A percentile compares a stretch with the other conserved stretches of the same genome.
phyloP scores from a whole-genome alignment of 2,329 filamentous ascomycete species.

The Nigrospora oryzae region DNA sequence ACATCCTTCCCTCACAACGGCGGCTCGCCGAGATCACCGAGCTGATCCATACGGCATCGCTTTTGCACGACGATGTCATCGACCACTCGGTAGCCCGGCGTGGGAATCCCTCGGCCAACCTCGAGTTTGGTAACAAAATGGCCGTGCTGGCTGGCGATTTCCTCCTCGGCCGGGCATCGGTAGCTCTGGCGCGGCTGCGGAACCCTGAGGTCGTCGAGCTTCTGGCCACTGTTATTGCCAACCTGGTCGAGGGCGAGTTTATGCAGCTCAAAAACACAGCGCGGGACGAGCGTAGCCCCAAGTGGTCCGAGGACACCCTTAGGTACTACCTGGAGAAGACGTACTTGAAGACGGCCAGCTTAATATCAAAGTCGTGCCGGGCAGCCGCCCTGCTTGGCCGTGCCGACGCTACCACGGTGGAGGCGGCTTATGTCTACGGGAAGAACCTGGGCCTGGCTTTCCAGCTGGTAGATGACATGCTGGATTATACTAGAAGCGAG shows the following conservation, averaged over 20 bases:
- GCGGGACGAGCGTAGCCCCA: constrained; percentile 73
- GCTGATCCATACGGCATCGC: constrained; percentile 91
- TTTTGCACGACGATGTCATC: constrained; percentile 97
- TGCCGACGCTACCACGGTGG: constrained; percentile 68
- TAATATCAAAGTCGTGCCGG: constrained; percentile 94
- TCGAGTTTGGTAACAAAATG: constrained; percentile 99
- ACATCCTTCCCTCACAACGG: constrained; percentile 87
- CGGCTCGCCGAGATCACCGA: constrained; percentile 94
- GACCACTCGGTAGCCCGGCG: constrained; percentile 83
- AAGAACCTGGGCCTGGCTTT: constrained; percentile 92
- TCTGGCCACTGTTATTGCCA: constrained; percentile 91
- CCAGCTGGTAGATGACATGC: constrained; percentile 94
- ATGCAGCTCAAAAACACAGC: constrained; percentile 99
- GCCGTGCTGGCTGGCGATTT: constrained; percentile 97
- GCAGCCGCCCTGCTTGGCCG: constrained; percentile 81
- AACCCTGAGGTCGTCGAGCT: constrained; percentile 94
- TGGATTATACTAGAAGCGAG: constrained; percentile 86
- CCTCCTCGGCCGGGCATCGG: constrained; percentile 82
- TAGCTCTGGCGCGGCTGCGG: constrained; percentile 80
- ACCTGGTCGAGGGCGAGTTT: constrained; percentile 96
- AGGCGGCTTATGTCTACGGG: constrained; percentile 86
- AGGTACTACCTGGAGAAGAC: constrained; percentile 97
- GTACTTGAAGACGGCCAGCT: constrained; percentile 89
- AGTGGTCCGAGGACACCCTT: constrained; percentile 82
- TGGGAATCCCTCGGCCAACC: constrained; percentile 79